Evolutionary conservation across 1,284 basidiomycete genomes (phyloP).

Genomic region (Ganoderma meredithae): DNA sequence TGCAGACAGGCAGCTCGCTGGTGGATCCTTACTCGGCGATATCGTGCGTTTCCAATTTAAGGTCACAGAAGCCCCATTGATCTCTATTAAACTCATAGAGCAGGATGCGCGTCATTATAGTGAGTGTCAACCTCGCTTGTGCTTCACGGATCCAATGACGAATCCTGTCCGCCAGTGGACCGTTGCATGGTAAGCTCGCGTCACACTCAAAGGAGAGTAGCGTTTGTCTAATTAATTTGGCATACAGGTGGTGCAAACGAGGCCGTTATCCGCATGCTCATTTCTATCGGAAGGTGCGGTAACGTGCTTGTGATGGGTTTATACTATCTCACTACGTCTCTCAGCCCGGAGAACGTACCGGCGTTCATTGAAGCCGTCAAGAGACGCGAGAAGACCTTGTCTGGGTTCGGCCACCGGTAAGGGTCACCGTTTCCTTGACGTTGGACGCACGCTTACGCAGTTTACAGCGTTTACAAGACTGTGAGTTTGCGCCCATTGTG

Average conservation of each 20-base stretch:
- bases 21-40: conserved; percentile 90
- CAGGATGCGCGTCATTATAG: conserved; percentile 87
- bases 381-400: conserved; percentile 83
- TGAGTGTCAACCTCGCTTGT: conserved; percentile 47
- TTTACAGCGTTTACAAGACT: conserved; percentile 77
- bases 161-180: conserved; percentile 59
- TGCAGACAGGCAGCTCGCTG: conserved; percentile 87
- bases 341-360: conserved; percentile 83
- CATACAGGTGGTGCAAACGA: conserved; percentile 81
- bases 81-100: conserved; percentile 46
- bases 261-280: conserved; percentile 89
- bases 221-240: conserved; percentile 4
- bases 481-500: conserved; percentile 47
- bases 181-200: conserved; percentile 67
- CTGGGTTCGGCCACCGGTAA: conserved; percentile 86
- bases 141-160: conserved; percentile 4
- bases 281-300: conserved; percentile 80
- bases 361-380: conserved; percentile 87
- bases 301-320: not conserved
- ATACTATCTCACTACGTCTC: not conserved
- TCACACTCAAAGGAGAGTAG: not conserved
- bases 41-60: conserved; percentile 52
- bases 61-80: not conserved
- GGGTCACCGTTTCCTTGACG: conserved; percentile 31
- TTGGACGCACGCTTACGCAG: not conserved